These are phyloP conservation scores for Ganoderma meredithae DNA, from an alignment of 1,284 basidiomycete species.

Conservation along the genomic window DNA sequence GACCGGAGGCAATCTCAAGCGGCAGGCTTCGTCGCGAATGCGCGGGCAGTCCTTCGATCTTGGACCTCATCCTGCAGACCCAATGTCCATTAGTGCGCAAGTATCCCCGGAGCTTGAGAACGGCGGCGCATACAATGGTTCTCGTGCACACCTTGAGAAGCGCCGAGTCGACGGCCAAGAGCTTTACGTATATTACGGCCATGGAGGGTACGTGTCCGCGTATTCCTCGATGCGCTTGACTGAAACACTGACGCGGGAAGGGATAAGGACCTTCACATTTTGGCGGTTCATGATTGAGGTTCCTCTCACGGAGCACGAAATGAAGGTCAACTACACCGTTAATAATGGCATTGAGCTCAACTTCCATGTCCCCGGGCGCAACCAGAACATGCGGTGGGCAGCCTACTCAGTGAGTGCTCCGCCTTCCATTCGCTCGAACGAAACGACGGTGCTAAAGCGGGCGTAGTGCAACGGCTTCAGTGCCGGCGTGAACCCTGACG, in stretches of 20 bases:
- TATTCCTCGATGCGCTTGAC: background rate
- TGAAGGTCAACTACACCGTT: slow-evolving; percentile 82
- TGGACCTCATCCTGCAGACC: slow-evolving; percentile 77
- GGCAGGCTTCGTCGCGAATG: slow-evolving; percentile 25
- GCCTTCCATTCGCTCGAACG: slow-evolving; percentile 4
- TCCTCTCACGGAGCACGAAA: slow-evolving; percentile 77
- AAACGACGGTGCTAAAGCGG: background rate
- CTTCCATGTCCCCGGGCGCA: slow-evolving; percentile 85
- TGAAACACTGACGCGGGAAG: background rate
- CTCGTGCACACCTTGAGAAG: slow-evolving; percentile 43
- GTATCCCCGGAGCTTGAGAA: slow-evolving; percentile 30
- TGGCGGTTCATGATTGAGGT: slow-evolving; percentile 94
- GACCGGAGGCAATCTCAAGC: slow-evolving; percentile 26
- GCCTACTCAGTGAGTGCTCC: slow-evolving; percentile 73
- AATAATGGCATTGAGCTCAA: slow-evolving; percentile 81
- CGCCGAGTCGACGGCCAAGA: slow-evolving; percentile 70
- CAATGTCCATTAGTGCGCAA: slow-evolving; percentile 41
- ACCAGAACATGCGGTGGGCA: slow-evolving; percentile 93
- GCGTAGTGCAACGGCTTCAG: slow-evolving; percentile 85
- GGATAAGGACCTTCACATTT: slow-evolving; percentile 83
- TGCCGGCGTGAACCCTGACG: slow-evolving; percentile 80
- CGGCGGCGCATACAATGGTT: slow-evolving; percentile 20
- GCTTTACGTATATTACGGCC: slow-evolving; percentile 82
- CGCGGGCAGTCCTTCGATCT: slow-evolving; percentile 59
- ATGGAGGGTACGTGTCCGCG: slow-evolving; percentile 57